These are phyloP conservation scores for Akanthomyces lecanii DNA, from an alignment of 2,329 filamentous ascomycete genomes.

Conservation along the genomic window DNA sequence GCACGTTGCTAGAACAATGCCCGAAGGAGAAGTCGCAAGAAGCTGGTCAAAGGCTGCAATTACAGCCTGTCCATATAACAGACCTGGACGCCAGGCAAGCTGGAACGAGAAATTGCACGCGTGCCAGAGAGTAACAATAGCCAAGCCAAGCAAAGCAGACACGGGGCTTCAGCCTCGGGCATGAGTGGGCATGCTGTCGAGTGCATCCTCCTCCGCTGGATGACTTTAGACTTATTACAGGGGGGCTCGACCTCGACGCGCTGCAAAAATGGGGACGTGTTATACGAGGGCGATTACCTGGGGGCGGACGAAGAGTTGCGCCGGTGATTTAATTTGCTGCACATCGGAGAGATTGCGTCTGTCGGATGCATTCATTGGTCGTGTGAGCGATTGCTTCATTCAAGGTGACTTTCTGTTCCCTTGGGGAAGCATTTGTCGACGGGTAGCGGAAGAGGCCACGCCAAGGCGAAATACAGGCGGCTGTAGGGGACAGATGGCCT, in stretches of 20 bases:
- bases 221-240: background rate
- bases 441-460: too few relatives aligned
- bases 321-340: too few relatives aligned
- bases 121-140: background rate
- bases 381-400: background rate
- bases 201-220: background rate
- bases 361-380: background rate
- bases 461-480: too few relatives aligned
- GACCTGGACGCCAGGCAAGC: background rate
- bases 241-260: background rate
- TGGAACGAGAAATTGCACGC: background rate
- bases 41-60: background rate
- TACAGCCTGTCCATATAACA: background rate
- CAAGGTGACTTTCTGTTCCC: too few relatives aligned
- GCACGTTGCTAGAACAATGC: background rate
- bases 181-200: background rate
- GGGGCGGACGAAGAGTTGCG: background rate
- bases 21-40: background rate
- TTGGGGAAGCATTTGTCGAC: too few relatives aligned
- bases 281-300: background rate
- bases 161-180: conserved; percentile 1
- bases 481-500: too few relatives aligned
- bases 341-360: background rate
- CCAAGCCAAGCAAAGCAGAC: background rate
- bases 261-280: background rate